Evolutionary conservation across 2,329 filamentous ascomycete species (phyloP), one percentile per base, ranked within the genome.

Genomic region (Aspergillus tamarii): DNA sequence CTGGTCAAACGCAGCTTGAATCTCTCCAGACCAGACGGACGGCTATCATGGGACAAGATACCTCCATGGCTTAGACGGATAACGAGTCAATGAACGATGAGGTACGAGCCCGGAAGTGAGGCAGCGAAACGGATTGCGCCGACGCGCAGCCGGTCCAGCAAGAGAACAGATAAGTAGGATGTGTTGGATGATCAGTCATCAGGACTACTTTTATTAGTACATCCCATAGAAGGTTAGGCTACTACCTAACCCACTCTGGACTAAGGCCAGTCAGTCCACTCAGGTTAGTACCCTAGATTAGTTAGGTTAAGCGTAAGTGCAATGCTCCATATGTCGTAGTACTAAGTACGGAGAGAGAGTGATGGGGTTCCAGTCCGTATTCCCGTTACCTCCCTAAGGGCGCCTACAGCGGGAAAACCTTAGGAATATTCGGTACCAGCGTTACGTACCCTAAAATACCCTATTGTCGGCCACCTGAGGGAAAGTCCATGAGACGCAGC

Each of bases 151-250:
- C 52, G 32, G 21, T 55, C 52, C 32, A 55, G 52, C n/a, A 55
- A 39, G 32, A 55, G 32, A 26, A n/a, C 52, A 36, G 52, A 41
- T 36, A 39, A 39, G 52, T 23, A 39, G 12, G 52, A 54, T 54
- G 52, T 39, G 52, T 55, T 55, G 52, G 52, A 39, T 55, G 52
- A 55, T 55, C 52, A 55, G 52, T 55, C 52, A 55, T 55, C 52
- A 36, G n/a, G 30, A 54, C 30, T 54, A 36, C 32, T 55, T 39
- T 55, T 39, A 55, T 39, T 55, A 39, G 52, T 39, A 39, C 32
- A 16, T 55, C 30, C 52, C 21, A 23, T 55, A 39, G 32, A 12
- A 39, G 52, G 34, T 55, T 39, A 55, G 32, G 21, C 14, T 26
- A 30, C n/a, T n/a, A 54, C 21, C 52, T 55, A 55, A 26, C 52